Percentiles rank a stretch among this genome's conserved stretches.
Conservation (phyloP, 345 rosid species). For the Schrenkiella parvula region DNA sequence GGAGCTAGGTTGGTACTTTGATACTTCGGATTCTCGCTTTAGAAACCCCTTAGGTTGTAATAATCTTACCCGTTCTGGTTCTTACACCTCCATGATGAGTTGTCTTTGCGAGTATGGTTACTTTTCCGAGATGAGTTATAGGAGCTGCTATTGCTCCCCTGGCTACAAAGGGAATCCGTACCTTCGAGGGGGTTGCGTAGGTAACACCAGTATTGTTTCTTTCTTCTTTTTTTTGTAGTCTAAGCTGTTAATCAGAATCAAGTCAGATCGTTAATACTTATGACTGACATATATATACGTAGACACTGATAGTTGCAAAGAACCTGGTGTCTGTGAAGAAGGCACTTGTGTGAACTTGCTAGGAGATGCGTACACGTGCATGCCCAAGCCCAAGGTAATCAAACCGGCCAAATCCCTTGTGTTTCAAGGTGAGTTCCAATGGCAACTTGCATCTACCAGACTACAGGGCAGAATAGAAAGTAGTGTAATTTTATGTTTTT, state of each 20-base stretch:
- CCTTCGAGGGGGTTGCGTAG: conserved; percentile 1
- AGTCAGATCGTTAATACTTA: neutral
- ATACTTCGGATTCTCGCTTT: conserved; percentile 8
- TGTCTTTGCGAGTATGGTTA: neutral
- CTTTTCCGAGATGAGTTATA: neutral
- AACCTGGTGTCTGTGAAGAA: neutral
- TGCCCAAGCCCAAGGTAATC: neutral
- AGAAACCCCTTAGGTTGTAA: neutral
- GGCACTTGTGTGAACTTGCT: neutral
- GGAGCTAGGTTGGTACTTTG: conserved; percentile 10
- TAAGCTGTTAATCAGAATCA: neutral
- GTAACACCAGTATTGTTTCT: neutral
- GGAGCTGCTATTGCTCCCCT: neutral
- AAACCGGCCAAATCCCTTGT: neutral
- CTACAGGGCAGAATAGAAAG: neutral
- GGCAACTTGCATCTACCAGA: neutral
- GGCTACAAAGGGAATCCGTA: conserved; percentile 21
- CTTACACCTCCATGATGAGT: neutral
- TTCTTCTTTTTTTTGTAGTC: neutral
- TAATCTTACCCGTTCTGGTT: neutral
- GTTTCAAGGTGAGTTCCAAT: neutral
- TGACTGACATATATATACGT: neutral
- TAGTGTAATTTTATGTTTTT: neutral
- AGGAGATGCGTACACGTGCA: neutral
- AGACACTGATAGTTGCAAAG: neutral